A percentile compares a stretch with the other conserved stretches of the same genome.
Conservation (phyloP, 331 rosid genomes). For the Prunus yedoensis region DNA sequence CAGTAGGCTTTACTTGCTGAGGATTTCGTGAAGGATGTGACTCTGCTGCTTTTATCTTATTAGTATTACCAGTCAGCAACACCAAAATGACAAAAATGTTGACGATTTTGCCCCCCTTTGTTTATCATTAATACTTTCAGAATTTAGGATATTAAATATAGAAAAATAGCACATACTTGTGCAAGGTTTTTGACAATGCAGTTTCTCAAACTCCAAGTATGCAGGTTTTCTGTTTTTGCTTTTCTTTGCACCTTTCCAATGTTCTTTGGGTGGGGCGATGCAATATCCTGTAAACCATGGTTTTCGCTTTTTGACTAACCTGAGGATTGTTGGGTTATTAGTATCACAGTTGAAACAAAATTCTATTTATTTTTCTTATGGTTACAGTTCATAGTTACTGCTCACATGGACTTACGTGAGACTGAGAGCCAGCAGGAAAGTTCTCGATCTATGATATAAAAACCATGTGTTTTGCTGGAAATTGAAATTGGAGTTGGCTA, state of each 20-base stretch:
- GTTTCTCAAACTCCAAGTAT: not conserved
- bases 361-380: too few species aligned
- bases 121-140: not conserved
- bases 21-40: not conserved
- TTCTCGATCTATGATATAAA: not conserved
- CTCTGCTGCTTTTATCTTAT: not conserved
- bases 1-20: constrained; percentile 27
- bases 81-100: not conserved
- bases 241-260: not conserved
- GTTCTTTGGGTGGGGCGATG: not conserved
- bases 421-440: not conserved
- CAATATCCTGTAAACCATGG: too few species aligned
- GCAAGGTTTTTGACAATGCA: not conserved
- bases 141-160: not conserved
- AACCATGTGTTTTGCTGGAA: too few species aligned
- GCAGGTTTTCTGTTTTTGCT: not conserved
- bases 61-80: not conserved
- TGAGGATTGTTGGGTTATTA: too few species aligned
- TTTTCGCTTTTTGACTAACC: too few species aligned
- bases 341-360: too few species aligned
- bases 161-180: not conserved
- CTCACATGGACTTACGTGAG: too few species aligned
- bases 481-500: too few species aligned
- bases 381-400: too few species aligned
- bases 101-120: not conserved